Evolutionary conservation across 495 filamentous ascomycete species (phyloP), one percentile per base, ranked within the genome.

Genomic region (Podospora bellae-mahoneyi): DNA sequence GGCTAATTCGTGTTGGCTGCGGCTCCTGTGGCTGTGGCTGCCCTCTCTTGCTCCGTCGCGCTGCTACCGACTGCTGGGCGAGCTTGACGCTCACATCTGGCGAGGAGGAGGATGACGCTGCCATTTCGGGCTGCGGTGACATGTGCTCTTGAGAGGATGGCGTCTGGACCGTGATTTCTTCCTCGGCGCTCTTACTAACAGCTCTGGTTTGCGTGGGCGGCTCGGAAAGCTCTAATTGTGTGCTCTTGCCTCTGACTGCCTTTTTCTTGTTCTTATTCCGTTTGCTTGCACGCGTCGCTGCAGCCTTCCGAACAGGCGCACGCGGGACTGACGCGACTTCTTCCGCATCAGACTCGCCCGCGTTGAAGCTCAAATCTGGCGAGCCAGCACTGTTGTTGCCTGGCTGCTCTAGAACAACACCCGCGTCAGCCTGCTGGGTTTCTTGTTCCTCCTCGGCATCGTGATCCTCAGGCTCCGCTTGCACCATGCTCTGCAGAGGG

Each of bases 11-110:
- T 0, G 62, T 23, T n/a, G 75, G 75, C 66, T 76, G 74, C 30
- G 4, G 39, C 39, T 48, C 39, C 13, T 48, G 39, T 2, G 39
- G 39, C 44, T 67, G 68, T 4, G 61, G 28, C 0, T 19, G 28
- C 4, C 68, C 66, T 44, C 69, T 75, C 55, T 74, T 73, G 26
- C 65, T 27, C 54, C 72, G 70, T 53, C 71, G 78, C 4, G 69
- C 70, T 59, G 70, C 73, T 32, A 78, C 71, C 26, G 79, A 69
- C 54, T 75, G 72, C 15, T 76, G 77, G 10, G 80, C 79, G 39
- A 81, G 68, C 27, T 74, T 69, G 34, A 78, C 72, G 64, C 78
- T 81, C 19, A 74, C 67, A 64, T 80, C 79, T 5, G 61, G 27
- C 59, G 20, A 27, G 13, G 67, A 71, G 20, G 68, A 54, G 3